phyloP scores from a whole-genome alignment of 1,284 basidiomycete species.

The Fistulinella staudtii region DNA sequence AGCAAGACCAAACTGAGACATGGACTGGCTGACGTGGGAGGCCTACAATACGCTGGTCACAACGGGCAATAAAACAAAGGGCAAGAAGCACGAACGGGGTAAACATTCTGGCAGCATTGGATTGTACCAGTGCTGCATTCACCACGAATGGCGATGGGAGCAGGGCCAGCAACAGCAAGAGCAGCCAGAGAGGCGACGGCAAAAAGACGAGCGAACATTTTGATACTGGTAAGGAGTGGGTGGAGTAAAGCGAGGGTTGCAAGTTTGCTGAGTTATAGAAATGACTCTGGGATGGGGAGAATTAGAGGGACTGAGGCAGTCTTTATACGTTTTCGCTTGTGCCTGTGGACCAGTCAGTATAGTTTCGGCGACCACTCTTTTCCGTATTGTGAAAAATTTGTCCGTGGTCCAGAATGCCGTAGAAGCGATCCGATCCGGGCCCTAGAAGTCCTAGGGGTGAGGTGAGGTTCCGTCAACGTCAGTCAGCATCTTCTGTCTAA shows the following conservation, averaged over 20 bases:
- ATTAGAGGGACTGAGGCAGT: neutral
- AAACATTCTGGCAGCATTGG: slow-evolving; percentile 12
- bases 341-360: neutral
- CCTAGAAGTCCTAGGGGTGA: neutral
- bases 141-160: slow-evolving; percentile 1
- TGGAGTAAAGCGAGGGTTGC: slow-evolving; percentile 12
- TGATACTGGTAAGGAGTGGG: neutral
- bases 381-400: neutral
- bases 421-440: neutral
- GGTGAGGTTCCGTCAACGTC: neutral
- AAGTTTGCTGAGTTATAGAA: neutral
- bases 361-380: neutral
- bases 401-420: neutral
- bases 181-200: slow-evolving; percentile 18
- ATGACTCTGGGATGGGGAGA: slow-evolving; percentile 1
- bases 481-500: neutral
- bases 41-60: neutral
- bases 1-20: neutral
- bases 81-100: slow-evolving; percentile 6
- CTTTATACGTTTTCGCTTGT: slow-evolving; percentile 13
- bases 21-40: accelerated
- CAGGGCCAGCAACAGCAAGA: slow-evolving; percentile 12
- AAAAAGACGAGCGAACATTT: slow-evolving; percentile 24
- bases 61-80: accelerated
- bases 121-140: slow-evolving; percentile 12